Base-by-base conservation (phyloP, 495 filamentous ascomycete genomes). In the Articulospora tetracladia region DNA sequence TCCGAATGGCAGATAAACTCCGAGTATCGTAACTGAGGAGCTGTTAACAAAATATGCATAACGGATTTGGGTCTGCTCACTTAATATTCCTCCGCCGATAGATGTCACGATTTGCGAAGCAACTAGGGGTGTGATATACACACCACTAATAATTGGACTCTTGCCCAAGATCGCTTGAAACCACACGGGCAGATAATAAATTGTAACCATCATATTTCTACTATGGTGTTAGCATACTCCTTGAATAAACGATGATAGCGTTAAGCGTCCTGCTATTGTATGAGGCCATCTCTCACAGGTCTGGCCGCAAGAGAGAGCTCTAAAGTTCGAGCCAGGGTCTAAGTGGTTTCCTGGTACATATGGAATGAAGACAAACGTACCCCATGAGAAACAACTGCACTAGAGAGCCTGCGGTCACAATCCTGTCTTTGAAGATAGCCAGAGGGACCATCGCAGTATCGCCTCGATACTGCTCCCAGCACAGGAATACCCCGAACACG, bases 131-230 rank as follows among this genome's bases (percentile, higher is more conserved):
- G 85, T 69, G 51, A 77, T 80, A 11, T 69, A 69, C 6, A 85
- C 72, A 28, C 82, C 83, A 7, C 76, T 79, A 19, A 69, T 55
- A 19, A 73, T 72, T 4, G 85, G 75, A 49, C 59, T 73, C 7
- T 66, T 67, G 47, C 68, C 68, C 34, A 74, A 60, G 55, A 86
- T 71, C 19, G 62, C 67, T 58, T 87, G 84, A 64, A 86, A 87
- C 66, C 83, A 88, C 49, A 86, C 80, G 34, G 85, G 84, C 1
- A 87, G 70, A 60, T 82, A 87, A 67, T 85, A 86, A 15, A 80
- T 65, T 10, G 81, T 32, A 1, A 79, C 41, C n/a, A n/a, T n/a
- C n/a, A n/a, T n/a, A n/a, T n/a, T n/a, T n/a, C n/a, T n/a, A n/a
- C n/a, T n/a, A n/a, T n/a, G n/a, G n/a, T n/a, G n/a, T n/a, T n/a